A percentile compares a stretch with the other conserved stretches of the same genome.
These are phyloP conservation scores for Penicillium tannophilum DNA, from an alignment of 495 filamentous ascomycete species.

Conservation along the genomic window DNA sequence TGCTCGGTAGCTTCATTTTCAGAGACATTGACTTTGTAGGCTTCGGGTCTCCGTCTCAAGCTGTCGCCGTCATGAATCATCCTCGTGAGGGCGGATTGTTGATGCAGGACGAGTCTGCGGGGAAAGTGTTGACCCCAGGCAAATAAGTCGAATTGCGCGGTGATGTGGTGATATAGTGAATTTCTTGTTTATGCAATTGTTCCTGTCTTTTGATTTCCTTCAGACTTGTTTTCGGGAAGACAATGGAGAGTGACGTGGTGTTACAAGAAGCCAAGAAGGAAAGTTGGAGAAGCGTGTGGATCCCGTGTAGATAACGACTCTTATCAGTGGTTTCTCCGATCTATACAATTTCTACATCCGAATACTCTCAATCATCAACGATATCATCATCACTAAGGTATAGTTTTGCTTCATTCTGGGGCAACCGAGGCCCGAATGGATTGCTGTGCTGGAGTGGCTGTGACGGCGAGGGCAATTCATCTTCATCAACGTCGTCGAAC, in stretches of 20 bases:
- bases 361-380: conserved; percentile 62
- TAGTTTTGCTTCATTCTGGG: conserved; percentile 58
- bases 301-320: conserved; percentile 2
- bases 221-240: not conserved
- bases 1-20: not conserved
- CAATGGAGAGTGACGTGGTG: not conserved
- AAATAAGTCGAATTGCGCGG: not conserved
- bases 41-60: conserved; percentile 15
- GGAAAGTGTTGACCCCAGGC: not conserved
- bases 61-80: conserved; percentile 30
- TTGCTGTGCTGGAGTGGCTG: conserved; percentile 5
- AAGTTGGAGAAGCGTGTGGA: conserved; percentile 4
- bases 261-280: conserved; percentile 1
- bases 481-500: conserved; percentile 48
- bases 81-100: conserved; percentile 4
- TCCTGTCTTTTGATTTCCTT: not conserved
- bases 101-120: not conserved
- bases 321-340: not conserved
- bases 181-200: not conserved
- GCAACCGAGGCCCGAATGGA: conserved; percentile 17
- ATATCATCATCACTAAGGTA: conserved; percentile 96
- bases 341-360: not conserved
- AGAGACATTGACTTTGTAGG: conserved; percentile 2
- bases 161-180: not conserved
- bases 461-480: conserved; percentile 19